Evolutionary conservation across 768 basidiomycete species (phyloP), one percentile per base, ranked within the genome.

Genomic region (Leucocoprinus sp.): DNA sequence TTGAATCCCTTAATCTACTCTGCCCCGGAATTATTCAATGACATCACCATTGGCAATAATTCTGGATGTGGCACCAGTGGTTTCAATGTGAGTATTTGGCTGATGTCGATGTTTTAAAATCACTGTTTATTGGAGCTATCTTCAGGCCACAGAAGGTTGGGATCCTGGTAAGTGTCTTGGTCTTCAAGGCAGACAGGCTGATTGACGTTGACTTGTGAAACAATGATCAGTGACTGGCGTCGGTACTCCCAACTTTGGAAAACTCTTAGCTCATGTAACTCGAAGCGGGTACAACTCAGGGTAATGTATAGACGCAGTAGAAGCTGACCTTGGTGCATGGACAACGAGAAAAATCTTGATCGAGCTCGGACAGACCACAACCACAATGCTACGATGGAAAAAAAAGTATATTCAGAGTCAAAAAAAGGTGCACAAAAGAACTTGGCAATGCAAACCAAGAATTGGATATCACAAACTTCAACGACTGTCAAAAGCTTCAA

Each of bases 1-100:
- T 63, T 84, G 51, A 83, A 83, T 55, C 80, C 79, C 0, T 64
- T 80, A 42, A 47, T 83, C 6, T 83, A 83, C 52, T 58, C 60
- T n/a, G 61, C 54, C 34, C 45, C 59, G 14, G 42, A 45, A 5
- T 70, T 62, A 0, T 64, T 83, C 45, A 78, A 77, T 49, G 80
- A 83, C 44, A 74, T 83, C 49, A 75, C 73, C 0, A 42, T 55
- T 21, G 80, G 81, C 0, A 65, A 69, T 40, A 77, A 77, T 41
- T 58, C 66, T 31, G 70, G 69, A 7, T 83, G 82, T 55, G 76
- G 76, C 2, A 83, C 81, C 2, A 44, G 59, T 22, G 80, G 81
- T 18, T 82, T 82, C 57, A 34, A 36, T 18, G 34, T 39, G 19
- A 41, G 27, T 43, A 9, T 8, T 5, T 17, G n/a, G n/a, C n/a